A percentile compares a stretch with the other conserved stretches of the same genome.
Conservation (phyloP, 345 rosid species). For the Citrus hindsii region DNA sequence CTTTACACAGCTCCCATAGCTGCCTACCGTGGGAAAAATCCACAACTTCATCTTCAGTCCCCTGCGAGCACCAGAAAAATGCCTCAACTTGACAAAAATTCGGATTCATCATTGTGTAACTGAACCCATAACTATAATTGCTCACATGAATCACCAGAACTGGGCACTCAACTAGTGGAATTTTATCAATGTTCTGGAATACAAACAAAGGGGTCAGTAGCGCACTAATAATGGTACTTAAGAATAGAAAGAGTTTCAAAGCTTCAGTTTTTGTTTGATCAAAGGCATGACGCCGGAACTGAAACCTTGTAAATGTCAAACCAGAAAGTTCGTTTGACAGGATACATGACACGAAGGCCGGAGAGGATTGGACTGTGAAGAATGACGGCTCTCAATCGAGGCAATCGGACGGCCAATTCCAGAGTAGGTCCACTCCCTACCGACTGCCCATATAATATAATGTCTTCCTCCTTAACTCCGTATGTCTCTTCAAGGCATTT, state of each 20-base stretch:
- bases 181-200: slow-evolving; percentile 78
- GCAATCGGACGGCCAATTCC: slow-evolving; percentile 65
- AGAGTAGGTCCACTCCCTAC: slow-evolving; percentile 91
- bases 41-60: slow-evolving; percentile 81
- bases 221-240: neutral
- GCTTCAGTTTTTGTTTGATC: neutral
- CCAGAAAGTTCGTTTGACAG: slow-evolving; percentile 69
- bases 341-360: slow-evolving; percentile 86
- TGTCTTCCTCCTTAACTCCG: slow-evolving; percentile 66
- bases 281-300: neutral
- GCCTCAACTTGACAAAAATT: neutral
- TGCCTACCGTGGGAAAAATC: slow-evolving; percentile 84
- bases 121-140: neutral
- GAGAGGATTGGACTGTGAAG: slow-evolving; percentile 88
- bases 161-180: slow-evolving; percentile 66
- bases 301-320: slow-evolving; percentile 86
- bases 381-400: slow-evolving; percentile 60
- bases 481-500: slow-evolving; percentile 61
- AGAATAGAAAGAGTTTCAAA: neutral
- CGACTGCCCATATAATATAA: slow-evolving; percentile 78
- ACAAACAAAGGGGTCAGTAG: slow-evolving; percentile 5
- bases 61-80: slow-evolving; percentile 34
- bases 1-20: slow-evolving; percentile 77
- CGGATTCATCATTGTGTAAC: neutral
- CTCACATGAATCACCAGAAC: slow-evolving; percentile 93